A percentile compares a stretch with the other conserved stretches of the same genome.
Evolutionary conservation across 176 grass and related monocot species (phyloP).

Genomic region (Poa annua): DNA sequence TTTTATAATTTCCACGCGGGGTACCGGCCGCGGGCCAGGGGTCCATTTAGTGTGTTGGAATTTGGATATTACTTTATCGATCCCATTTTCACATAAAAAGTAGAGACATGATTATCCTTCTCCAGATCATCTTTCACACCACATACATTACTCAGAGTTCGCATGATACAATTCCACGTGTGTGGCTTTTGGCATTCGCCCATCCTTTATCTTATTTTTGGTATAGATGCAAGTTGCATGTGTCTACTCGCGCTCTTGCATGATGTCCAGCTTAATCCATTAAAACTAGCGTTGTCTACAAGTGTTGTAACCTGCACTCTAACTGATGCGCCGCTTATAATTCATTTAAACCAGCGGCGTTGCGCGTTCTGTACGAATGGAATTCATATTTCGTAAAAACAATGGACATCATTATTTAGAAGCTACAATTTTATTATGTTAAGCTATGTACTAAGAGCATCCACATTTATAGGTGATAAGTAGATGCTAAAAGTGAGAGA

Average conservation of each 20-base stretch:
- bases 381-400: background rate
- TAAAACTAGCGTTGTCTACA: background rate
- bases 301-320: background rate
- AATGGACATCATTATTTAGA: slow-evolving; percentile 8
- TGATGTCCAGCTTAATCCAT: background rate
- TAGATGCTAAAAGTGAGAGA: slow-evolving; percentile 11
- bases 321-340: background rate
- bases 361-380: background rate
- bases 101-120: background rate
- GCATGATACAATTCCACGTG: background rate
- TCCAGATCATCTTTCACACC: background rate
- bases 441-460: slow-evolving; percentile 24
- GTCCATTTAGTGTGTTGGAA: too few species aligned
- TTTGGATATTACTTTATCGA: too few species aligned
- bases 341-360: background rate
- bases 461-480: background rate
- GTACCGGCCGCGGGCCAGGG: too few species aligned
- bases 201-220: background rate
- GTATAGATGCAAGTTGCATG: background rate
- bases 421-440: background rate
- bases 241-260: background rate
- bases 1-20: too few species aligned
- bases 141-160: background rate
- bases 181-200: background rate
- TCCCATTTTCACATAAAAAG: too few species aligned